These are phyloP conservation scores for Besnoitia besnoiti DNA, from an alignment of 169 alveolate species.

Conservation along the genomic window DNA sequence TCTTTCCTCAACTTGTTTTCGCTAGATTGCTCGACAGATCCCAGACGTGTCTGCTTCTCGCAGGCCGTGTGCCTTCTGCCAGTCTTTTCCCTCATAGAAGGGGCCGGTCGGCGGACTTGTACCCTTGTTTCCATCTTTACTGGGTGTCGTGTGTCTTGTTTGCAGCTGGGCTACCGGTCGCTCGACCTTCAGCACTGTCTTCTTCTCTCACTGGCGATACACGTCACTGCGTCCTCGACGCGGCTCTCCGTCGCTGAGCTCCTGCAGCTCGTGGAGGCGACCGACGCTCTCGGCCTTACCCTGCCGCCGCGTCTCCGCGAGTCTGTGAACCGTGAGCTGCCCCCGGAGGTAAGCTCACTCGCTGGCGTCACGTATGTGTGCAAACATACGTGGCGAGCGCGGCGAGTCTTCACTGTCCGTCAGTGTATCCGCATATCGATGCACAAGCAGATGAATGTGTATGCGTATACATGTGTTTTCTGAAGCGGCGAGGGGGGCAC, in stretches of 20 bases:
- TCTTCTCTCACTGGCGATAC: constrained; percentile 27
- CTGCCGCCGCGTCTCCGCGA: neutral
- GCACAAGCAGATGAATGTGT: too few species aligned
- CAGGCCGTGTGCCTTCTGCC: too few species aligned
- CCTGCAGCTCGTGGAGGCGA: constrained; percentile 19
- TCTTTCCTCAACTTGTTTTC: neutral
- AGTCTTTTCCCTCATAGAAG: too few species aligned
- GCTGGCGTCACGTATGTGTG: neutral
- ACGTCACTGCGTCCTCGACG: neutral
- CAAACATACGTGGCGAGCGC: too few species aligned
- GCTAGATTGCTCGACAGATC: neutral
- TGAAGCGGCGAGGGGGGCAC: too few species aligned
- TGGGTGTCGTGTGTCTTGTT: neutral
- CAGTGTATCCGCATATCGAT: too few species aligned
- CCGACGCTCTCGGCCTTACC: neutral
- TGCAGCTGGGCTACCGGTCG: constrained; percentile 33
- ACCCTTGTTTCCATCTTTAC: too few species aligned
- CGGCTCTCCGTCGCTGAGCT: constrained; percentile 2
- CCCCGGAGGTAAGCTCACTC: neutral
- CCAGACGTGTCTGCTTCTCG: too few species aligned
- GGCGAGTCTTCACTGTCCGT: too few species aligned
- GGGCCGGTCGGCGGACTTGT: too few species aligned
- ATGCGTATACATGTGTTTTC: too few species aligned
- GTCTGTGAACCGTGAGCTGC: neutral
- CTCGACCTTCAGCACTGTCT: neutral